These are phyloP conservation scores for Quercus bicolor DNA, from an alignment of 306 rosid species.

Conservation along the genomic window DNA sequence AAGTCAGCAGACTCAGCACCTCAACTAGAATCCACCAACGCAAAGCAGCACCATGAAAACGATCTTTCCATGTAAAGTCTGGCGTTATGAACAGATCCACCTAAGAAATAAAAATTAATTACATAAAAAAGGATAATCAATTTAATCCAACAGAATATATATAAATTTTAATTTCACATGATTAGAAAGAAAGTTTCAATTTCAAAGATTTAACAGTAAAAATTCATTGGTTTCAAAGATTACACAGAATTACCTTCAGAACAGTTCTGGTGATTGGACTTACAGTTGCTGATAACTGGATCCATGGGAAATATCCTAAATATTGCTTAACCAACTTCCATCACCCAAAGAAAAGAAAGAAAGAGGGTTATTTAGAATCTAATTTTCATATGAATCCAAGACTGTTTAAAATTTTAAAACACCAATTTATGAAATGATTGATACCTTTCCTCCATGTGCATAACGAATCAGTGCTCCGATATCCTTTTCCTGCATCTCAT, in stretches of 20 bases:
- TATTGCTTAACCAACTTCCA: constrained; percentile 75
- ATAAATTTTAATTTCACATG: not conserved
- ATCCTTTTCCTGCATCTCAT: constrained; percentile 92
- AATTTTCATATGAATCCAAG: constrained; percentile 14
- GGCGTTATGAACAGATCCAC: constrained; percentile 70
- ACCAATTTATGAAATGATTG: constrained; percentile 16
- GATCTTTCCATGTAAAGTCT: constrained; percentile 85
- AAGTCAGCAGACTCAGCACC: constrained; percentile 52
- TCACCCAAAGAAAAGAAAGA: constrained; percentile 20
- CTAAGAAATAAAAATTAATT: constrained; percentile 38
- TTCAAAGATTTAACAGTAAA: not conserved
- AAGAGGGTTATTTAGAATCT: constrained; percentile 7
- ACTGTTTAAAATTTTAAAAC: constrained; percentile 15
- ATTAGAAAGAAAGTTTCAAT: constrained; percentile 2
- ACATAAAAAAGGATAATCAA: constrained; percentile 14
- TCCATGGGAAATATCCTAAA: constrained; percentile 83
- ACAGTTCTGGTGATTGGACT: constrained; percentile 99
- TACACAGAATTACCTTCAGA: constrained; percentile 57
- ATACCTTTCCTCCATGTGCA: constrained; percentile 92
- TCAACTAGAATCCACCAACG: constrained; percentile 99
- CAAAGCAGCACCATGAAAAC: constrained; percentile 76
- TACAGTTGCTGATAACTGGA: constrained; percentile 85
- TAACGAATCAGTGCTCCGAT: constrained; percentile 87
- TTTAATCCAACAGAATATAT: not conserved
- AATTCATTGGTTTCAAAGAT: not conserved